Base-by-base conservation (phyloP, 805 yeast genomes). In the Sungouiella blattae region DNA sequence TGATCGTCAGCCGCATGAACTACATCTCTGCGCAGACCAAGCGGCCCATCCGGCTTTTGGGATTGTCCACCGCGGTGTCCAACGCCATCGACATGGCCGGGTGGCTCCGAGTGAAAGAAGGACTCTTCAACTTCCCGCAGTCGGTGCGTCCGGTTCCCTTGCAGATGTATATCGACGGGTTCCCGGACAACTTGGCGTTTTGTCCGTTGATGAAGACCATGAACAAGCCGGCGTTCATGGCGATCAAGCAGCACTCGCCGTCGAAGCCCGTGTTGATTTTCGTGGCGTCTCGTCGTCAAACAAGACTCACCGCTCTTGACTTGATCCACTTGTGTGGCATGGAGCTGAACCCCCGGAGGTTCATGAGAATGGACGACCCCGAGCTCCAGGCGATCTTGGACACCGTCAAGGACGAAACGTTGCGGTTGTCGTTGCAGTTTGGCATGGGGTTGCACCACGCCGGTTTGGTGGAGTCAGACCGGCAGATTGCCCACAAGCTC, bases 211-310 rank as follows among this genome's bases (percentile, higher is more conserved):
- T 85, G 96, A 86, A 79, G 65, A 84, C 79, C 15, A 86, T 77
- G 93, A 87, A 80, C 69, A 87, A 73, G 50, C 96, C 97, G 1
- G 91, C 95, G 0, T 88, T 84, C 52, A 77, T 83, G 82, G 95
- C 96, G 0, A 88, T 88, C 44, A 86, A 87, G 53, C 87, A 86
- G 44, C 96, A 89, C 55, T 84, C 96, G 0, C 94, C 96, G 2
- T 66, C 65, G 13, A 80, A 88, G 54, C 95, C 96, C 0, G 91
- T 83, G 8, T 68, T 85, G 47, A 79, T 85, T n/a, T 85, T 85
- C 50, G 94, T 85, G 24, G 87, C 93, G 1, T 83, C 93, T 3
- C 72, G 94, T 53, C 67, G 94, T 40, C 94, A 85, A 58, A 85
- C 94, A 0, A 65, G 94, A 40, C 70, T 85, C 33, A 85, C 94